Evolutionary conservation across 306 rosid species (phyloP).

Genomic region (Lupinus albus): DNA sequence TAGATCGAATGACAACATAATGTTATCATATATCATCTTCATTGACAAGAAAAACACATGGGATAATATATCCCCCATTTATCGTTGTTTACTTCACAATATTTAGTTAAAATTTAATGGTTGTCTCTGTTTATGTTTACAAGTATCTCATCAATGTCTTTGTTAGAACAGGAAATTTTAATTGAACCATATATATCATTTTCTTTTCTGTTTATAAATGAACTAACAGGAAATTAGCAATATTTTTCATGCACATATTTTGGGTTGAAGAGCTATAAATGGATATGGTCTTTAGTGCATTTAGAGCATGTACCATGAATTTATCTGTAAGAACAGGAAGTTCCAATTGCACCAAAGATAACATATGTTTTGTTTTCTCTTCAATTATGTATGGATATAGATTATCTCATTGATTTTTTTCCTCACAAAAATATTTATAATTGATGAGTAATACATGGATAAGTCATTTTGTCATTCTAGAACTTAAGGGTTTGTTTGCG

Average conservation of each 20-base stretch:
- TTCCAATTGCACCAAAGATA: neutral
- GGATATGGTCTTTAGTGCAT: neutral
- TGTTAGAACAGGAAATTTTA: neutral
- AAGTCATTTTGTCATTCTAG: neutral
- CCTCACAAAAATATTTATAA: conserved; percentile 15
- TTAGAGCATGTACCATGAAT: neutral
- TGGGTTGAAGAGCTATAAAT: conserved; percentile 34
- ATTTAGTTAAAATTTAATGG: conserved; percentile 29
- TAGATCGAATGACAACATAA: too few relatives aligned
- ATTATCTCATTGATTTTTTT: neutral
- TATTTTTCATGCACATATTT: too few relatives aligned
- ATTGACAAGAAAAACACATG: too few relatives aligned
- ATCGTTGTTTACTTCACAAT: conserved; percentile 13
- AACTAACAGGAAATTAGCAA: too few relatives aligned
- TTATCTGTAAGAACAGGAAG: neutral
- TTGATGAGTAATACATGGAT: conserved; percentile 21
- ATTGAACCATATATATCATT: neutral
- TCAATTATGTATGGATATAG: neutral
- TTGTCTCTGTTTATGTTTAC: neutral
- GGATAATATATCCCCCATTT: neutral
- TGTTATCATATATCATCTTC: too few relatives aligned
- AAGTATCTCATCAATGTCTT: conserved; percentile 5
- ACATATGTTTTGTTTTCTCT: too few relatives aligned
- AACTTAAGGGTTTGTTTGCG: too few relatives aligned
- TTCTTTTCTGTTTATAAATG: neutral